Conservation (phyloP, 2,329 filamentous ascomycete genomes). For the Apiospora hydei region DNA sequence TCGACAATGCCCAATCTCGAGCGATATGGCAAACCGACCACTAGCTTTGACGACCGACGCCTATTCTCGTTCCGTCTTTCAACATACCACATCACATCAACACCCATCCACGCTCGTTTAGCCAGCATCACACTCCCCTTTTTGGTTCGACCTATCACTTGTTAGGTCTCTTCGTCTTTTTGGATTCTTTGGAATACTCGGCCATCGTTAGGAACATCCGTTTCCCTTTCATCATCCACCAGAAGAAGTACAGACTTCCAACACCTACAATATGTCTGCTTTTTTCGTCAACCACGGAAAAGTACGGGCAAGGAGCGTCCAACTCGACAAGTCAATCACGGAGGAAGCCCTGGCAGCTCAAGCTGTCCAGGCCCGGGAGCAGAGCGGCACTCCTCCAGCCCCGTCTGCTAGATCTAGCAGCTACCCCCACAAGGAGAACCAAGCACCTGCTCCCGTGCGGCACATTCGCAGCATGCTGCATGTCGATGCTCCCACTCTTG, state of each 20-base stretch:
- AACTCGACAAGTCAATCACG: constrained; percentile 49
- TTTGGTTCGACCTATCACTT: constrained; percentile 56
- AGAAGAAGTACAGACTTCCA: constrained; percentile 32
- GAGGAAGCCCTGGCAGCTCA: constrained; percentile 30
- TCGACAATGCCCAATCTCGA: constrained; percentile 24
- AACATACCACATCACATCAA: constrained; percentile 32
- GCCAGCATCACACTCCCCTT: constrained; percentile 40
- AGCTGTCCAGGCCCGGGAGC: constrained; percentile 32
- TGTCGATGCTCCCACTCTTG: constrained; percentile 56
- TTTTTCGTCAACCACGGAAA: constrained; percentile 53
- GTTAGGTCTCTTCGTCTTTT: constrained; percentile 47
- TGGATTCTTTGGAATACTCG: constrained; percentile 46
- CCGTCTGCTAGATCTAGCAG: constrained; percentile 45
- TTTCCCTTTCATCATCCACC: constrained; percentile 35
- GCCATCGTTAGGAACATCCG: constrained; percentile 45
- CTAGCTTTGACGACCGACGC: neutral
- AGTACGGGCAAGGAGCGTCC: constrained; percentile 56
- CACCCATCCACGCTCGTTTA: constrained; percentile 36
- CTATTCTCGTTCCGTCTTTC: constrained; percentile 21
- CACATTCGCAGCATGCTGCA: constrained; percentile 63
- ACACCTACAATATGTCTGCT: constrained; percentile 49
- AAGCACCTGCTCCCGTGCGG: constrained; percentile 45
- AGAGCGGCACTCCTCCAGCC: constrained; percentile 30
- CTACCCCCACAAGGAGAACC: constrained; percentile 45
- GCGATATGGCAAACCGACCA: constrained; percentile 4